phyloP scores from a whole-genome alignment of 2,329 filamentous ascomycete species.

The Xylariales sp. region DNA sequence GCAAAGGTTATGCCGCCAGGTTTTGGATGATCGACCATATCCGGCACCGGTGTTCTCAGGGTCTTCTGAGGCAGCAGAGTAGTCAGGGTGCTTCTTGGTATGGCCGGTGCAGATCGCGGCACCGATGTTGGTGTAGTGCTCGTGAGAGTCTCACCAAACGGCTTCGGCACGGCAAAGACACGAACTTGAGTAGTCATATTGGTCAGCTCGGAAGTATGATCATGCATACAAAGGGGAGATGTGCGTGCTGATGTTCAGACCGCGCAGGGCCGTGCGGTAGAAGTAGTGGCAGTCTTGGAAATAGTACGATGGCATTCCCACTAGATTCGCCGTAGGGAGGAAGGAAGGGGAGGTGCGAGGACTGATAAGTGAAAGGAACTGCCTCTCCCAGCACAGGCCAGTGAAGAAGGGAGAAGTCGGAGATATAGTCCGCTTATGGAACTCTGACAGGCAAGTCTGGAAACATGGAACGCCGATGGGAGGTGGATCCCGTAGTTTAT shows the following conservation, averaged over 20 bases:
- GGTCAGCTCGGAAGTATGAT: slow-evolving; percentile 39
- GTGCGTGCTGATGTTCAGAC: slow-evolving; percentile 74
- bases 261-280: slow-evolving; percentile 83
- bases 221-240: slow-evolving; percentile 74
- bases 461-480: too few species aligned
- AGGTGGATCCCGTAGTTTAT: slow-evolving; percentile 4
- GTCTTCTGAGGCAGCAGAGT: slow-evolving; percentile 24
- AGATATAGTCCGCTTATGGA: too few species aligned
- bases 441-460: too few species aligned
- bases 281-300: slow-evolving; percentile 90
- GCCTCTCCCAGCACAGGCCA: neutral
- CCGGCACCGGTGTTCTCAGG: slow-evolving; percentile 21
- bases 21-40: slow-evolving; percentile 41
- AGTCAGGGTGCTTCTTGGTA: too few species aligned
- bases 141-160: slow-evolving; percentile 67
- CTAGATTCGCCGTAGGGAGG: slow-evolving; percentile 23
- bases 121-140: slow-evolving; percentile 30
- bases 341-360: slow-evolving; percentile 5
- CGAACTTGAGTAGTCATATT: slow-evolving; percentile 62
- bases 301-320: slow-evolving; percentile 77
- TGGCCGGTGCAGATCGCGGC: slow-evolving; percentile 32
- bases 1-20: slow-evolving; percentile 82
- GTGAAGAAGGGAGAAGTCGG: neutral
- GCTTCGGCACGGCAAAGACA: slow-evolving; percentile 67
- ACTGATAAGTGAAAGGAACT: neutral